phyloP scores from a whole-genome alignment of 495 filamentous ascomycete genomes.

The Penicillium turbatum region DNA sequence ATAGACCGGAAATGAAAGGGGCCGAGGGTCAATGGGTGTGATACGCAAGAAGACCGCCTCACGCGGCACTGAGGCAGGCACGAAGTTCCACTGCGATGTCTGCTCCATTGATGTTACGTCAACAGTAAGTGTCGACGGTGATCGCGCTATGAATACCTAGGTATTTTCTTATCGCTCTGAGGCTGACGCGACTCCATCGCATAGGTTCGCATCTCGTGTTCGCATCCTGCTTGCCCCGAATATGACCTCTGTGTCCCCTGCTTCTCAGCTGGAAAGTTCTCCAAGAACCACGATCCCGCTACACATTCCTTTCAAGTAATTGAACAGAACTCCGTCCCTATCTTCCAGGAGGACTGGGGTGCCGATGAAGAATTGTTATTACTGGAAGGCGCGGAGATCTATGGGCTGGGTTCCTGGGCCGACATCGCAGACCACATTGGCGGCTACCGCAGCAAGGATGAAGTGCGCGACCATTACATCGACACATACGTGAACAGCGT shows the following conservation, averaged over 20 bases:
- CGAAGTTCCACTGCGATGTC: conserved; percentile 93
- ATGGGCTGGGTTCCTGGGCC: conserved; percentile 94
- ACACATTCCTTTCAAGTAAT: conserved; percentile 90
- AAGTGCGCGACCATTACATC: conserved; percentile 90
- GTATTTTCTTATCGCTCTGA: background rate
- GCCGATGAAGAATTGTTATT: conserved; percentile 93
- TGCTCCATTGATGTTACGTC: conserved; percentile 94
- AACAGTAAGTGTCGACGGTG: conserved; percentile 57
- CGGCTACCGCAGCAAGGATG: conserved; percentile 87
- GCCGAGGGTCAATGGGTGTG: conserved; percentile 68
- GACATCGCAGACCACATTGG: conserved; percentile 98
- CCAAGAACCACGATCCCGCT: conserved; percentile 75
- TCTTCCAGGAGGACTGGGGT: conserved; percentile 93
- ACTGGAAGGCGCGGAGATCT: conserved; percentile 94
- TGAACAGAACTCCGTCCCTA: conserved; percentile 96
- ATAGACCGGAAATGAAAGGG: conserved; percentile 42
- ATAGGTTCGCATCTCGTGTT: conserved; percentile 92
- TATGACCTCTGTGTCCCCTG: conserved; percentile 97
- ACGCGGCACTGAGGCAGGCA: conserved; percentile 83
- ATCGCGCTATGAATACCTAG: background rate
- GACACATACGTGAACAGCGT: conserved; percentile 78
- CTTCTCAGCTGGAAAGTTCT: conserved; percentile 73
- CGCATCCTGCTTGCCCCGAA: conserved; percentile 74
- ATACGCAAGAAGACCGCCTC: conserved; percentile 93
- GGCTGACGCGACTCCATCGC: background rate